phyloP scores from a whole-genome alignment of 140 eudicot genomes.

The Bidens hawaiensis region DNA sequence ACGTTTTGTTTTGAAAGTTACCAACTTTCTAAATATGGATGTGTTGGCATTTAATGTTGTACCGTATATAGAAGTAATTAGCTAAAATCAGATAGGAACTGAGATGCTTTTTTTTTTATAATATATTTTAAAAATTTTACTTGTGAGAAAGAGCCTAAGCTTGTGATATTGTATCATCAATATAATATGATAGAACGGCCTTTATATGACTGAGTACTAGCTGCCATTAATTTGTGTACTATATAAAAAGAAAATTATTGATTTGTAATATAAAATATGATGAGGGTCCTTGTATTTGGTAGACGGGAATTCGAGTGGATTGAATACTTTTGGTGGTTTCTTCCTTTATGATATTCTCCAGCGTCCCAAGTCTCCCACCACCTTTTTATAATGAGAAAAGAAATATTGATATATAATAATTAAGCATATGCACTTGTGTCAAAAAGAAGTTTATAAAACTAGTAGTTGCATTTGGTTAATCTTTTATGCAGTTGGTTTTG shows the following conservation, averaged over 20 bases:
- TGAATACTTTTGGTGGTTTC: neutral
- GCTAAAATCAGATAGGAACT: neutral
- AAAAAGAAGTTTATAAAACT: too few relatives aligned
- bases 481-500: too few relatives aligned
- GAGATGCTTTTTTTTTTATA: neutral
- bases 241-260: neutral
- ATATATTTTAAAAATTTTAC: neutral
- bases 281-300: constrained; percentile 7
- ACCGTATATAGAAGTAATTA: neutral
- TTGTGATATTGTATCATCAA: neutral
- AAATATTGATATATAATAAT: neutral
- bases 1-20: neutral
- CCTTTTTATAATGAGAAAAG: neutral
- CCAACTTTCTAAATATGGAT: neutral
- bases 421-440: too few relatives aligned
- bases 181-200: constrained; percentile 5
- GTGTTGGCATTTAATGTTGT: neutral
- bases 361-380: constrained; percentile 11
- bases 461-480: too few relatives aligned
- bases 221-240: neutral
- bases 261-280: neutral
- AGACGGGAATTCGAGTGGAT: constrained; percentile 7
- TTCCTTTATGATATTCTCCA: constrained; percentile 5
- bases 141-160: neutral
- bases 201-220: too few relatives aligned